phyloP scores from a whole-genome alignment of 371 early-diverging fungal species.

The Mortierella sp. region DNA sequence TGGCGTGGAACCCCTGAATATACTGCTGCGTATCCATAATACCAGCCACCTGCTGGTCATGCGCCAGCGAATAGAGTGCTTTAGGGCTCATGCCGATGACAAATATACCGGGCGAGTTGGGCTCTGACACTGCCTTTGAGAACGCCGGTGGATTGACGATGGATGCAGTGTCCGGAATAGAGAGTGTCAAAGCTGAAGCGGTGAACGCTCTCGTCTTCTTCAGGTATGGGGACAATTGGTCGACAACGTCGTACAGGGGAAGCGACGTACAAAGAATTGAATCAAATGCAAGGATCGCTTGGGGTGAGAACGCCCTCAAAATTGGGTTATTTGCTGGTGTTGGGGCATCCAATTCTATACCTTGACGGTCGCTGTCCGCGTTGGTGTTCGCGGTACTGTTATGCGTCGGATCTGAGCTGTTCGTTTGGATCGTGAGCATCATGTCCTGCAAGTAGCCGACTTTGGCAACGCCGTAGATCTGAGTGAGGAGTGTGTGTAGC shows the following conservation, averaged over 20 bases:
- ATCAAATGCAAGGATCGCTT: slow-evolving; percentile 24
- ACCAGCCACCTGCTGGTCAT: slow-evolving; percentile 23
- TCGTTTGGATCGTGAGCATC: slow-evolving; percentile 29
- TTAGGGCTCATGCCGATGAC: slow-evolving; percentile 33
- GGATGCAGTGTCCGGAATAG: neutral
- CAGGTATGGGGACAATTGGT: slow-evolving; percentile 18
- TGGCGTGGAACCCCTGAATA: slow-evolving; percentile 44
- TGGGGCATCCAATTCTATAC: neutral
- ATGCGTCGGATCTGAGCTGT: slow-evolving; percentile 13
- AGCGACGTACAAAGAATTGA: slow-evolving; percentile 46
- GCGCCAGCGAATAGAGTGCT: slow-evolving; percentile 25
- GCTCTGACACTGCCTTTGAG: slow-evolving; percentile 16
- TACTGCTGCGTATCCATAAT: slow-evolving; percentile 40
- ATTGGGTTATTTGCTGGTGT: slow-evolving; percentile 29
- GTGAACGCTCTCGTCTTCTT: slow-evolving; percentile 1
- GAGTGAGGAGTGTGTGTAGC: slow-evolving; percentile 20
- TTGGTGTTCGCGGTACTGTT: neutral
- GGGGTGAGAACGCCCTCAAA: slow-evolving; percentile 20
- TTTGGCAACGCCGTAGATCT: slow-evolving; percentile 32
- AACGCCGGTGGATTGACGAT: neutral
- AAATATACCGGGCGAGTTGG: slow-evolving; percentile 36
- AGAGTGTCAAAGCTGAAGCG: neutral
- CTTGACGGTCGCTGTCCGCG: neutral
- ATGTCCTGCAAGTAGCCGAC: slow-evolving; percentile 29
- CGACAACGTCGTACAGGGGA: slow-evolving; percentile 32